Evolutionary conservation across 2,329 filamentous ascomycete species (phyloP).

Genomic region (Rhinocladiella similis): DNA sequence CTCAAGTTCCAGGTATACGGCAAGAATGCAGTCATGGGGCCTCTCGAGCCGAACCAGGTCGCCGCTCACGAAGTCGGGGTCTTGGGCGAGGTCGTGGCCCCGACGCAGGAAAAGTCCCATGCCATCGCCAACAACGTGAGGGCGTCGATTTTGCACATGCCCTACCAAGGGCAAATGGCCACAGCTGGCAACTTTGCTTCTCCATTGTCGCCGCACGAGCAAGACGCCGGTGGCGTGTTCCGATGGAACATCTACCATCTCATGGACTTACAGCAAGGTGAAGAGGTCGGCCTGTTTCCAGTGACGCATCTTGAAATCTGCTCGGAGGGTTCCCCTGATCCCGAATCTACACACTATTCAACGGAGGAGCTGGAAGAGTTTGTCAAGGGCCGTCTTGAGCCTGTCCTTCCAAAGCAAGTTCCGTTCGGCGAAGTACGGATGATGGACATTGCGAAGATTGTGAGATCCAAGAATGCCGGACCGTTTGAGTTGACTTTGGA

Average conservation of each 20-base stretch:
- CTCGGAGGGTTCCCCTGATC: not conserved
- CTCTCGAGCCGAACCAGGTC: slow-evolving; percentile 32
- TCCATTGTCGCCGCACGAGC: slow-evolving; percentile 39
- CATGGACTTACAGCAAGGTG: slow-evolving; percentile 39
- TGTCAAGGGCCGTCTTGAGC: too few relatives aligned
- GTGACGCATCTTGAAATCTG: not conserved
- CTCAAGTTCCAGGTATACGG: slow-evolving; percentile 24
- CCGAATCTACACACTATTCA: not conserved
- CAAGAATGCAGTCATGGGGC: slow-evolving; percentile 7
- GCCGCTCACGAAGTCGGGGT: slow-evolving; percentile 5
- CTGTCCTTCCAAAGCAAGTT: not conserved
- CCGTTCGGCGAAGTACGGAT: not conserved
- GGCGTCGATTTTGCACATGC: slow-evolving; percentile 45
- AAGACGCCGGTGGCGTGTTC: slow-evolving; percentile 39
- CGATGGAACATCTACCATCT: slow-evolving; percentile 49
- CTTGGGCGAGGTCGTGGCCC: slow-evolving; percentile 48
- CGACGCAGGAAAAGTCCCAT: slow-evolving; percentile 46
- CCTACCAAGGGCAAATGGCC: slow-evolving; percentile 52
- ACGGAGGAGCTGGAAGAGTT: not conserved
- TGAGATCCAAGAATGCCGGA: slow-evolving; percentile 54
- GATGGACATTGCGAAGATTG: slow-evolving; percentile 37
- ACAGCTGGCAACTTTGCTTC: slow-evolving; percentile 50
- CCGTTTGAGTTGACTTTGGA: slow-evolving; percentile 57
- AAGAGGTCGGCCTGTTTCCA: slow-evolving; percentile 8
- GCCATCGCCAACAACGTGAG: slow-evolving; percentile 41